Percentiles rank a stretch among this genome's conserved stretches.
Conservation (phyloP, 148 eudicot species). For the Chenopodium quinoa region DNA sequence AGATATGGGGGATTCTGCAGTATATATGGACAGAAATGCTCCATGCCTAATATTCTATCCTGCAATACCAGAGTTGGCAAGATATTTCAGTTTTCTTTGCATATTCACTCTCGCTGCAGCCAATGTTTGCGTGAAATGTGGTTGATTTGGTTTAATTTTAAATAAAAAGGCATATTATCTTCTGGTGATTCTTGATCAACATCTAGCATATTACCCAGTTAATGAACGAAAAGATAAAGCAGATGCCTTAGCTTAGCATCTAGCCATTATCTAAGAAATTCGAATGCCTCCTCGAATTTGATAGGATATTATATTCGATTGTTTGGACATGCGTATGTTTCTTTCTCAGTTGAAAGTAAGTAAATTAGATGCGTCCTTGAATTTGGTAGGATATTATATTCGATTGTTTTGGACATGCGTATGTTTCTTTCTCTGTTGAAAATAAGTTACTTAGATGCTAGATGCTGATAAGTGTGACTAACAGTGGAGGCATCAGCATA, state of each 20-base stretch:
- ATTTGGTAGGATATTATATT: not conserved
- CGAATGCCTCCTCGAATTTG: not conserved
- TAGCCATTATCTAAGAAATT: not conserved
- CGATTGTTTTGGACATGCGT: not conserved
- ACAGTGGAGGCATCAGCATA: not conserved
- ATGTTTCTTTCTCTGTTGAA: not conserved
- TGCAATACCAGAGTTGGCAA: not conserved
- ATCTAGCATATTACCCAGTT: not conserved
- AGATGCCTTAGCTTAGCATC: not conserved
- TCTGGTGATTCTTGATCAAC: not conserved
- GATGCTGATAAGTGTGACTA: slow-evolving; percentile 7
- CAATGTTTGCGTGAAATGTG: not conserved
- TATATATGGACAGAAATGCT: not conserved
- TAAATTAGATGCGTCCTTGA: not conserved
- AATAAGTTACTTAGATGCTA: slow-evolving; percentile 14
- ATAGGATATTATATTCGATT: not conserved
- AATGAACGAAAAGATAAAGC: not conserved
- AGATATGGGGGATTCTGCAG: not conserved
- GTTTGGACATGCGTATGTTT: not conserved
- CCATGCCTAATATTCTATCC: not conserved
- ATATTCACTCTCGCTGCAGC: not conserved
- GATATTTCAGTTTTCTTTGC: not conserved
- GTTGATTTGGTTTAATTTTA: not conserved
- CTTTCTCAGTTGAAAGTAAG: not conserved
- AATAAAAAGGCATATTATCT: not conserved